A percentile compares a stretch with the other conserved stretches of the same genome.
Conservation (phyloP, 345 rosid genomes). For the Pugionium dolabratum region DNA sequence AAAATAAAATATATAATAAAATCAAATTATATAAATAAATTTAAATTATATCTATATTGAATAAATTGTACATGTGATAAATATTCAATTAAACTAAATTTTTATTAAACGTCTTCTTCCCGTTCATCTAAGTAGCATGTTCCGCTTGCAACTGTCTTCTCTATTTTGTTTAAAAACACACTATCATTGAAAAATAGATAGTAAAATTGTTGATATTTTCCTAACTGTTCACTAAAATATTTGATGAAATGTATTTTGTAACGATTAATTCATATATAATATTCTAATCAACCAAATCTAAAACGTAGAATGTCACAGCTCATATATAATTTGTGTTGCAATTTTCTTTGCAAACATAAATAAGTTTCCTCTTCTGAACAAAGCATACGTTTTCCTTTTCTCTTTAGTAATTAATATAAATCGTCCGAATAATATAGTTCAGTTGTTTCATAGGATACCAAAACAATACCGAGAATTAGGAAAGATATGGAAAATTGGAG, state of each 20-base stretch:
- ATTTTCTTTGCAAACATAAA: background rate
- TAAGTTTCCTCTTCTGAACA: background rate
- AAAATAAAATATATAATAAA: no score
- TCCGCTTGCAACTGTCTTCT: no score
- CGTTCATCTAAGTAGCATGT: no score
- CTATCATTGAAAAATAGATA: no score
- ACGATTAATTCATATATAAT: background rate
- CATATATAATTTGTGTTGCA: background rate
- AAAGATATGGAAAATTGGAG: conserved; percentile 7
- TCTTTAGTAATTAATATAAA: background rate
- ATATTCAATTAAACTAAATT: no score
- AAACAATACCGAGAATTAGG: conserved; percentile 5
- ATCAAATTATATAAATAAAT: no score
- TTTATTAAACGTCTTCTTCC: no score
- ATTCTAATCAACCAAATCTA: background rate
- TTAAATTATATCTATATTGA: no score
- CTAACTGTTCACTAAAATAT: no score
- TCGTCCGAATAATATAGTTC: background rate
- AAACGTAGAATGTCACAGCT: background rate
- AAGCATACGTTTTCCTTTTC: background rate
- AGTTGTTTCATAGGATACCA: conserved; percentile 25
- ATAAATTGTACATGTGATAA: no score
- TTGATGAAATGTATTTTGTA: background rate
- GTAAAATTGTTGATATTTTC: no score
- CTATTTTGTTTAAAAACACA: no score